Conservation (phyloP, 2,329 filamentous ascomycete genomes). For the Pestalotiopsis sp. region DNA sequence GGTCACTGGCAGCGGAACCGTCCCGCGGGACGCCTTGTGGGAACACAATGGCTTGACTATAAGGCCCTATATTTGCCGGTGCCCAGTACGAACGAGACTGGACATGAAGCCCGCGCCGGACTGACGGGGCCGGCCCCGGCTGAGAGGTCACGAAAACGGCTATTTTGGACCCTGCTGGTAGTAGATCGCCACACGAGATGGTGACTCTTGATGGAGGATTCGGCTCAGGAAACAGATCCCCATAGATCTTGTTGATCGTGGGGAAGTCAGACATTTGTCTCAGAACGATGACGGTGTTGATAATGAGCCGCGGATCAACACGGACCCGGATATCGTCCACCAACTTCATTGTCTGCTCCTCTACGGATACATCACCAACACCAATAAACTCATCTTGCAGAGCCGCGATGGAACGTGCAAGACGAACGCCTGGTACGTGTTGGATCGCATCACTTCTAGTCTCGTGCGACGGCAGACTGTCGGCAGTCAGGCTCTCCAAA, state of each 20-base stretch:
- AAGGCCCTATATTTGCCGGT: slow-evolving; percentile 94
- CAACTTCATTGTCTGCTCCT: slow-evolving; percentile 50
- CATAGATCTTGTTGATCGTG: slow-evolving; percentile 74
- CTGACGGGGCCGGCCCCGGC: slow-evolving; percentile 21
- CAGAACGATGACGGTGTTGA: slow-evolving; percentile 68
- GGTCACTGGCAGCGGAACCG: slow-evolving; percentile 27
- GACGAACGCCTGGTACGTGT: background rate
- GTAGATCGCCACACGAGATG: slow-evolving; percentile 70
- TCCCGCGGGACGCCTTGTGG: slow-evolving; percentile 33
- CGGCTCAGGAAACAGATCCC: slow-evolving; percentile 70
- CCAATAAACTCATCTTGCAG: slow-evolving; percentile 43
- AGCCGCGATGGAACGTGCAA: slow-evolving; percentile 12
- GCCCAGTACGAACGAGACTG: slow-evolving; percentile 97
- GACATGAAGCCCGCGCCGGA: slow-evolving; percentile 74
- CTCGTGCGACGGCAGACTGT: background rate
- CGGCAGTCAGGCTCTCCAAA: slow-evolving; percentile 32
- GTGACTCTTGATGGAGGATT: slow-evolving; percentile 88
- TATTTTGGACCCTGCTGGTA: slow-evolving; percentile 62
- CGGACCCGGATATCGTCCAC: slow-evolving; percentile 45
- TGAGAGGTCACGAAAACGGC: slow-evolving; percentile 57
- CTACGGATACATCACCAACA: slow-evolving; percentile 33
- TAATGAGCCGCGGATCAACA: slow-evolving; percentile 44
- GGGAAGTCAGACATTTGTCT: slow-evolving; percentile 80
- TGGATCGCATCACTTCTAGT: background rate
- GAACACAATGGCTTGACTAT: slow-evolving; percentile 81